These are phyloP conservation scores for Plantago rigida DNA, from an alignment of 305 asterid species.

Conservation along the genomic window DNA sequence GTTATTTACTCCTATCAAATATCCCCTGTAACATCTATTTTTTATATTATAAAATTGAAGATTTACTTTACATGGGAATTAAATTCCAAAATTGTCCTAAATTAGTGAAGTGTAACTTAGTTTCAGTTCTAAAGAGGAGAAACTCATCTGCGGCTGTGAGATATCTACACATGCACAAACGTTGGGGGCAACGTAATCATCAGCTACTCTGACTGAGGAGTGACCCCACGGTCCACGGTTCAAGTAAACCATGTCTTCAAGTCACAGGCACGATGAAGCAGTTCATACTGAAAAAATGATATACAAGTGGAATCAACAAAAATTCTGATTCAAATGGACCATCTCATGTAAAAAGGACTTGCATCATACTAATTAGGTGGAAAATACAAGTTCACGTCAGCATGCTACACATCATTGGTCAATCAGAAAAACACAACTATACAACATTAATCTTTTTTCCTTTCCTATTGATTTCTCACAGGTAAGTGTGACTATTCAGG, in stretches of 20 bases:
- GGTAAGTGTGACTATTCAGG: too few species aligned
- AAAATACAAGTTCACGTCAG: background rate
- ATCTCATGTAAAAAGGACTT: conserved; percentile 5
- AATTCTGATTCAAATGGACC: conserved; percentile 8
- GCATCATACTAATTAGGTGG: background rate
- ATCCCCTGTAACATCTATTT: conserved; percentile 14
- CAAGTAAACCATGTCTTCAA: conserved; percentile 3
- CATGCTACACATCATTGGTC: background rate
- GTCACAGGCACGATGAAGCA: conserved; percentile 21
- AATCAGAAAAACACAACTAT: background rate
- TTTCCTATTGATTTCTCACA: too few species aligned
- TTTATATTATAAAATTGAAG: conserved; percentile 23
- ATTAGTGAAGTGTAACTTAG: conserved; percentile 29
- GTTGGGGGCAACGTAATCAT: conserved; percentile 29
- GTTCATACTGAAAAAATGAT: conserved; percentile 29
- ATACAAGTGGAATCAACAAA: conserved; percentile 21
- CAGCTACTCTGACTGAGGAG: conserved; percentile 27
- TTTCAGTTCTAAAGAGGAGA: conserved; percentile 63
- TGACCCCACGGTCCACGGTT: conserved; percentile 28
- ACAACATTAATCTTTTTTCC: background rate
- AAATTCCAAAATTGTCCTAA: conserved; percentile 33
- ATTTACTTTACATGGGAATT: conserved; percentile 32
- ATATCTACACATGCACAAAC: conserved; percentile 50
- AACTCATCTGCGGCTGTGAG: conserved; percentile 79
- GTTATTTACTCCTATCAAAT: conserved; percentile 14